Evolutionary conservation across 2,329 filamentous ascomycete genomes (phyloP).

Genomic region (Fusarium bactridioides): DNA sequence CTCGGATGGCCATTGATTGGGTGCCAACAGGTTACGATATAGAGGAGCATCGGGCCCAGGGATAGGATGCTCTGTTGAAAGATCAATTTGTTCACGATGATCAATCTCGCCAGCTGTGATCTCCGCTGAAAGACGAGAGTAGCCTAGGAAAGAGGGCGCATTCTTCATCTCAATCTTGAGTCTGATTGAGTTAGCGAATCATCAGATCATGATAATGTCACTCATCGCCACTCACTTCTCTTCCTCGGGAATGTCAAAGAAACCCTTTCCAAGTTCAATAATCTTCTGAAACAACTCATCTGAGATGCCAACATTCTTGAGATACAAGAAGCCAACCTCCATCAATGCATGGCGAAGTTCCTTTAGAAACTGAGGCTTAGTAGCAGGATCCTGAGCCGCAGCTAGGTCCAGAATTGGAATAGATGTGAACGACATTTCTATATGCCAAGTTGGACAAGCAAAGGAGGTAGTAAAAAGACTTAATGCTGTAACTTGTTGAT

Average conservation of each 20-base stretch:
- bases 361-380: conserved; percentile 76
- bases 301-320: conserved; percentile 79
- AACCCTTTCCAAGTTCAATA: conserved; percentile 71
- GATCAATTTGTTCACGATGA: conserved; percentile 86
- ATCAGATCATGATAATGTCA: background rate
- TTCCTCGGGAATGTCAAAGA: conserved; percentile 78
- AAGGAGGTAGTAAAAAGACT: background rate
- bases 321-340: conserved; percentile 88
- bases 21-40: conserved; percentile 80
- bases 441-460: background rate
- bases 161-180: conserved; percentile 78
- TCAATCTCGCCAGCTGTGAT: conserved; percentile 79
- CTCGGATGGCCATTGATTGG: conserved; percentile 79
- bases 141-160: conserved; percentile 74
- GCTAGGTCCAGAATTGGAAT: conserved; percentile 83
- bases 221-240: conserved; percentile 68
- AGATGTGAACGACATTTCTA: conserved; percentile 71
- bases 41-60: conserved; percentile 69
- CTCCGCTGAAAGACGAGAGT: conserved; percentile 71
- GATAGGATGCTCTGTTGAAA: conserved; percentile 78
- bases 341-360: conserved; percentile 79
- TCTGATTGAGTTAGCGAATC: conserved; percentile 44
- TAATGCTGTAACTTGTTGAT: conserved; percentile 14
- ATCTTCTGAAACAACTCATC: conserved; percentile 71
- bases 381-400: conserved; percentile 66